Conservation (phyloP, 192 early-diverging fungal genomes). For the Physocladia obscura region DNA sequence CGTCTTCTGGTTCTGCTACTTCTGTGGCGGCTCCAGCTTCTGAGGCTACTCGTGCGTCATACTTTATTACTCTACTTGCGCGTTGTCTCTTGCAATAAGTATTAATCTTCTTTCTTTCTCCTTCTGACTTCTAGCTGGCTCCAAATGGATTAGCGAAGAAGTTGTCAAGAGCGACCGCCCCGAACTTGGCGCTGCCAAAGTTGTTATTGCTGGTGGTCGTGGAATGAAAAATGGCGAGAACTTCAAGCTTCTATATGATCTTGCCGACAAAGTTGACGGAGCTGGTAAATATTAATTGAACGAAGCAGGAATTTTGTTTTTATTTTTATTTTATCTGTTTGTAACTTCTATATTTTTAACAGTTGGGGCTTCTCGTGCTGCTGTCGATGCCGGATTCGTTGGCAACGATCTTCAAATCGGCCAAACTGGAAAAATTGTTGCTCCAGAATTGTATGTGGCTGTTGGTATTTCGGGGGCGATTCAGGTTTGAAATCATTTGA, state of each 20-base stretch:
- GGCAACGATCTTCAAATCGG: conserved; percentile 96
- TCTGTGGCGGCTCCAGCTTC: conserved; percentile 66
- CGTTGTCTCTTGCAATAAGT: too few relatives aligned
- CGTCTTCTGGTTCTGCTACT: conserved; percentile 54
- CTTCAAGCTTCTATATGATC: conserved; percentile 84
- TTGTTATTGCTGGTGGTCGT: conserved; percentile 92
- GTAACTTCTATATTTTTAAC: conserved; percentile 10
- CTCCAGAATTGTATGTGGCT: conserved; percentile 92
- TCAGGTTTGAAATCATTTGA: too few relatives aligned
- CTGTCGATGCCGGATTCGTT: conserved; percentile 95
- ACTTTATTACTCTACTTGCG: background rate
- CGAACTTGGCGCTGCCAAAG: conserved; percentile 80
- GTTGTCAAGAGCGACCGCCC: conserved; percentile 93
- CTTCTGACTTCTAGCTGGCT: conserved; percentile 43
- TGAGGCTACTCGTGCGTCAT: conserved; percentile 12
- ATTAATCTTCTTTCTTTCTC: too few relatives aligned
- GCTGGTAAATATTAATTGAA: conserved; percentile 62
- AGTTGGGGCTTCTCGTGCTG: conserved; percentile 97
- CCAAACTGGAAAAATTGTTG: conserved; percentile 97
- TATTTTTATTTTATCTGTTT: background rate
- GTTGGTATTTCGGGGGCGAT: conserved; percentile 97
- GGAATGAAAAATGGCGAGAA: conserved; percentile 95
- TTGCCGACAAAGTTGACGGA: conserved; percentile 92
- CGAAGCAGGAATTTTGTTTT: too few relatives aligned
- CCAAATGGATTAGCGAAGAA: conserved; percentile 87